A percentile compares a stretch with the other conserved stretches of the same genome.
phyloP scores from a whole-genome alignment of 495 filamentous ascomycete genomes.

The Cudoniella acicularis region DNA sequence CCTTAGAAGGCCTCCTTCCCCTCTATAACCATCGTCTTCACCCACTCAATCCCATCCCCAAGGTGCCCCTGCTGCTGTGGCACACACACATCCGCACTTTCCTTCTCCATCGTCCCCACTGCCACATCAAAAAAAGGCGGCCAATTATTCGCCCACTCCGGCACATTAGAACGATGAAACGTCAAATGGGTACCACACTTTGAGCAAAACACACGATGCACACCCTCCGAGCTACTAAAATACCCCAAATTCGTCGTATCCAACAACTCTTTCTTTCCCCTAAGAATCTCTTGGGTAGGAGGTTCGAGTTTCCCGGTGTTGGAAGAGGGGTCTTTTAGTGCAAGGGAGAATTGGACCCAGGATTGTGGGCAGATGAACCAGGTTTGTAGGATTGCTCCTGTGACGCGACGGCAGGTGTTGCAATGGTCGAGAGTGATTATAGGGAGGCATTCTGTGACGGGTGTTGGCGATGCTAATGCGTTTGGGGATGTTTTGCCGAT shows the following conservation, averaged over 20 bases:
- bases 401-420: conserved; percentile 29
- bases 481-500: conserved; percentile 2
- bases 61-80: not conserved
- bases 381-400: conserved; percentile 18
- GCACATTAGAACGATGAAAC: not conserved
- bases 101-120: conserved; percentile 8
- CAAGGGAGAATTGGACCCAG: conserved; percentile 19
- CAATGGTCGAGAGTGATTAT: conserved; percentile 27
- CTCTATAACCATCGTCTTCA: conserved; percentile 1
- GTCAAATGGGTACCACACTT: conserved; percentile 16
- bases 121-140: conserved; percentile 3
- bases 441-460: conserved; percentile 16
- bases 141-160: not conserved
- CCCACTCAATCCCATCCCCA: conserved; percentile 13
- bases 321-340: not conserved
- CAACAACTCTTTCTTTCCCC: not conserved
- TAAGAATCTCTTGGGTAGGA: not conserved
- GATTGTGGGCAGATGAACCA: conserved; percentile 14
- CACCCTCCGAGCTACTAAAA: conserved; percentile 1
- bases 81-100: conserved; percentile 5
- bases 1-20: conserved; percentile 1
- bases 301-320: not conserved
- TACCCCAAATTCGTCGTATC: conserved; percentile 3
- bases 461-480: not conserved
- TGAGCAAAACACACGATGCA: conserved; percentile 10